Percentiles rank a stretch among this genome's conserved stretches.
phyloP scores from a whole-genome alignment of 2,329 filamentous ascomycete genomes.

The Fusarium sp. region DNA sequence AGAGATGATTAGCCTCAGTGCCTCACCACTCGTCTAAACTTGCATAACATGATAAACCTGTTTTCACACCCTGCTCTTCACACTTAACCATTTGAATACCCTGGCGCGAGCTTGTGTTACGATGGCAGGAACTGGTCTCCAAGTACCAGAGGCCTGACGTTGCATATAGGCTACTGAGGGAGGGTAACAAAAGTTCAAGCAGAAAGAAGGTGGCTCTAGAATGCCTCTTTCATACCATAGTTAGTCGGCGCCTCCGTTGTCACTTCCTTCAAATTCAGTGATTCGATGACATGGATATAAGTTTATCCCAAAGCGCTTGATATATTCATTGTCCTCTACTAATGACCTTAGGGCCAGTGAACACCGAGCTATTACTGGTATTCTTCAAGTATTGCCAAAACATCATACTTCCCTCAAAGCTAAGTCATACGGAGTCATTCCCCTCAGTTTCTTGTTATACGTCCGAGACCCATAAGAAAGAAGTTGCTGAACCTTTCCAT shows the following conservation, averaged over 20 bases:
- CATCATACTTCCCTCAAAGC: too few relatives aligned
- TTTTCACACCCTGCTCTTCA: not conserved
- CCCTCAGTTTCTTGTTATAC: too few relatives aligned
- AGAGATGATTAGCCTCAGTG: too few relatives aligned
- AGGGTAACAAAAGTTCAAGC: not conserved
- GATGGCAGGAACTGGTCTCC: not conserved
- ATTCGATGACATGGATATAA: not conserved
- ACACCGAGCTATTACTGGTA: too few relatives aligned
- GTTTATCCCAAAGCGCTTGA: rapidly evolving
- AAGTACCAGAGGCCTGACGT: not conserved
- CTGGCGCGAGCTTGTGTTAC: not conserved
- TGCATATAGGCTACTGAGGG: not conserved
- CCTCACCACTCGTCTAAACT: too few relatives aligned
- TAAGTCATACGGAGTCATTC: too few relatives aligned
- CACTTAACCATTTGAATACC: too few relatives aligned
- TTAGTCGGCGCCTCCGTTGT: not conserved
- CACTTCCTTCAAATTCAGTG: not conserved
- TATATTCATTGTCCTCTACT: not conserved
- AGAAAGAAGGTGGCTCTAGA: not conserved
- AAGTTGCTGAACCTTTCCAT: too few relatives aligned
- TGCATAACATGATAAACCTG: not conserved
- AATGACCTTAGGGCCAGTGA: too few relatives aligned
- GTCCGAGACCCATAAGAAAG: too few relatives aligned
- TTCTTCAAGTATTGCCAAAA: too few relatives aligned
- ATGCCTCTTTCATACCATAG: not conserved